Evolutionary conservation across 192 early-diverging fungal species (phyloP), one percentile per base, ranked within the genome.

Genomic region (Dimargaris verticillata): DNA sequence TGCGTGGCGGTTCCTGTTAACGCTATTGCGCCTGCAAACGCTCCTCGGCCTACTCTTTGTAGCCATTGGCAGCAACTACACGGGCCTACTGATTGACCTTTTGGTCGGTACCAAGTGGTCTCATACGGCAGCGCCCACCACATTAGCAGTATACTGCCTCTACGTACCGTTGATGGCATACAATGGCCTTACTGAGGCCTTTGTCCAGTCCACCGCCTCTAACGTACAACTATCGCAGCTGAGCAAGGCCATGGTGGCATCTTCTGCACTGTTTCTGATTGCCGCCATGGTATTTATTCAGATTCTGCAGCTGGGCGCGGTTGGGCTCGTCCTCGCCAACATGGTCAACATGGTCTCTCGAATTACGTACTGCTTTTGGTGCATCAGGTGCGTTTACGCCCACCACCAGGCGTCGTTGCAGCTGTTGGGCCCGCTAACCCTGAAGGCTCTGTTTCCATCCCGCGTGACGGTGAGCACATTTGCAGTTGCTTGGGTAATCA

Each of bases 111-210:
- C 65, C 28, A 25, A 66, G 54, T 86, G 86, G 80, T 73, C 75
- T 18, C 63, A 78, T 26, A 55, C 71, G 5, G 61, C 73, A 26
- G 78, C 83, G 0, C 72, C 85, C 0, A 38, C 42, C 2, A 81
- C 85, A 0, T 69, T 96, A 42, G 68, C 80, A 1, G 68, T 79
- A 0, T 99, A 95, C 66, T 95, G 91, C 62, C 62, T 87, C 41
- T 99, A 93, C 74, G 78, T 99, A 0, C 95, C 95, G 4, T 60
- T 95, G 13, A 86, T 96, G 88, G 95, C 91, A 14, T 57, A 93
- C 29, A 99, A 99, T 67, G 95, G 95, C 0, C 86, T 99, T 55
- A 84, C 88, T 6, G 95, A 99, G 67, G 88, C 86, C 1, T 96
- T 93, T 69, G 78, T 95, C 20, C 90, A 93, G 63, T 88, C 85